These are phyloP conservation scores for Phytophthora colocasiae DNA, from an alignment of 352 stramenopile genomes.

Conservation along the genomic window DNA sequence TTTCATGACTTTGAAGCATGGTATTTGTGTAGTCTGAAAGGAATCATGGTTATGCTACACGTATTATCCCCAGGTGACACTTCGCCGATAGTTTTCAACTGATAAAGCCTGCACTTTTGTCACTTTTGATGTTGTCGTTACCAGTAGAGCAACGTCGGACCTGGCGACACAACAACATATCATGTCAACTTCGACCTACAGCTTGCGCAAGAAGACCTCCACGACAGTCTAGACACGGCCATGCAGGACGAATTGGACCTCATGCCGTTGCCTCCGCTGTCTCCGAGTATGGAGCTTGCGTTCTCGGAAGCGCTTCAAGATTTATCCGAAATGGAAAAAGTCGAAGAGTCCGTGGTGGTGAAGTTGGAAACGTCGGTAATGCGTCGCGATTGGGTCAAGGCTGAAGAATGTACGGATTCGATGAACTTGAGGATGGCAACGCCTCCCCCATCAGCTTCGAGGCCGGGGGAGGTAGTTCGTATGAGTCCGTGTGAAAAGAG, in stretches of 20 bases:
- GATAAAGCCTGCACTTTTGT: too few species aligned
- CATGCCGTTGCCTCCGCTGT: constrained; percentile 24
- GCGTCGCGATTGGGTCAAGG: constrained; percentile 1
- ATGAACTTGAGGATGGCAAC: constrained; percentile 22
- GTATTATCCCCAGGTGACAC: background rate
- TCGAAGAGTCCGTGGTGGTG: constrained; percentile 4
- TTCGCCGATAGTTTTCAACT: background rate
- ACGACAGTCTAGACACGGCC: background rate
- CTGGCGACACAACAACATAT: background rate
- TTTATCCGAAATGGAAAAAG: constrained; percentile 23
- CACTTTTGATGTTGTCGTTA: too few species aligned
- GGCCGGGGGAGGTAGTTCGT: background rate
- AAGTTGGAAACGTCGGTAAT: constrained; percentile 10
- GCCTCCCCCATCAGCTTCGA: constrained; percentile 3
- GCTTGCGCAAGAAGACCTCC: background rate
- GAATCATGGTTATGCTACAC: too few species aligned
- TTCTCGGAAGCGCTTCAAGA: constrained; percentile 21
- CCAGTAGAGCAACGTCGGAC: background rate
- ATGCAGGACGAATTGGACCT: constrained; percentile 6
- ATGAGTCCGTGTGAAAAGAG: constrained; percentile 21
- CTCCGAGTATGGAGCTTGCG: constrained; percentile 24
- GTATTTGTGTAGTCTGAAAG: too few species aligned
- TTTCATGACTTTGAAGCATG: too few species aligned
- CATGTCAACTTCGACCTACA: constrained; percentile 2
- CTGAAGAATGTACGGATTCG: background rate